These are phyloP conservation scores for Daldinia sp. DNA, from an alignment of 2,329 filamentous ascomycete species.

Conservation along the genomic window DNA sequence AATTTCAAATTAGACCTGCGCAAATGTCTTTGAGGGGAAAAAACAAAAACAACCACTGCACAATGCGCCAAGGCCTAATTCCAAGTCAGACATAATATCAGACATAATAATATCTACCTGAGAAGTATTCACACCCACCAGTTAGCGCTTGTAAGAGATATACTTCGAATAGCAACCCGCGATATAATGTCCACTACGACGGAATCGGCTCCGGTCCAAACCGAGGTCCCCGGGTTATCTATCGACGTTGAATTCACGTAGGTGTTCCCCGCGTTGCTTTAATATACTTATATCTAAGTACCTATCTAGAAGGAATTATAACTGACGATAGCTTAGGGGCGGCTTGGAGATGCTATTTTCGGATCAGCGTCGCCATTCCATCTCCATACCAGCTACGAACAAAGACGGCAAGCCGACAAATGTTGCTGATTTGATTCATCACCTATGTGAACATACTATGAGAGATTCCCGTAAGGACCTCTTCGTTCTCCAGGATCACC, in stretches of 20 bases:
- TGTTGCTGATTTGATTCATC: constrained; percentile 77
- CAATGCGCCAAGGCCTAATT: background rate
- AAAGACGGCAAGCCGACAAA: constrained; percentile 68
- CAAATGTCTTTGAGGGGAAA: too few species aligned
- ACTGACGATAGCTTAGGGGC: constrained; percentile 64
- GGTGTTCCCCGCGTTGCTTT: constrained; percentile 36
- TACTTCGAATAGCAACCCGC: background rate
- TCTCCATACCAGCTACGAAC: constrained; percentile 72
- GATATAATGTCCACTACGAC: constrained; percentile 30
- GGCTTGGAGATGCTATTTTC: constrained; percentile 95
- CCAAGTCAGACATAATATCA: background rate
- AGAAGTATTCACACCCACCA: background rate
- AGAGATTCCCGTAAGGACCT: constrained; percentile 85
- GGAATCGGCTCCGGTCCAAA: constrained; percentile 15
- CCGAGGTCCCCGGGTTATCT: constrained; percentile 50
- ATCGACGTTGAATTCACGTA: constrained; percentile 70
- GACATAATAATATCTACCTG: too few species aligned
- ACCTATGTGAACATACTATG: constrained; percentile 85
- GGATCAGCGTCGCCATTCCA: constrained; percentile 75
- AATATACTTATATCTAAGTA: background rate
- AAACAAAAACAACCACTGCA: background rate
- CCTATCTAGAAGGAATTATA: background rate
- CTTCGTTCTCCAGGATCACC: constrained; percentile 85
- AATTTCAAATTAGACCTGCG: background rate
- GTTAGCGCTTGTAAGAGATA: background rate